A percentile compares a stretch with the other conserved stretches of the same genome.
Evolutionary conservation across 1,284 basidiomycete species (phyloP).

Genomic region (Papiliotrema nemorosa): DNA sequence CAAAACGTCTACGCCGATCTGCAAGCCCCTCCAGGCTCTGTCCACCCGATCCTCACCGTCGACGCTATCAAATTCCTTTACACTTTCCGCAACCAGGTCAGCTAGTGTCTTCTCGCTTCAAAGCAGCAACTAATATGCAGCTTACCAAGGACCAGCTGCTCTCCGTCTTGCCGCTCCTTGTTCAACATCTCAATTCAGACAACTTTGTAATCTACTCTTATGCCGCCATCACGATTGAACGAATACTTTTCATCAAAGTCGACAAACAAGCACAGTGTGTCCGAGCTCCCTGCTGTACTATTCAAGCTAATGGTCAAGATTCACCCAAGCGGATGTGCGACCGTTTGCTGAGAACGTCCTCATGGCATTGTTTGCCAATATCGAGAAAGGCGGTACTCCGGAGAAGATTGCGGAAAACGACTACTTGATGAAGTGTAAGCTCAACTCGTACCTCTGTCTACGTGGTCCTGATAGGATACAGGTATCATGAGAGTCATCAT

Average conservation of each 20-base stretch:
- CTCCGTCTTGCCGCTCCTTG: conserved; percentile 81
- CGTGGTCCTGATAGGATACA: conserved; percentile 37
- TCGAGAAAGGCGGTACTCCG: conserved; percentile 76
- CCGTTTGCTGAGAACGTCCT: conserved; percentile 75
- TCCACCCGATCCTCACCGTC: conserved; percentile 88
- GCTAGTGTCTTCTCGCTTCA: conserved; percentile 12
- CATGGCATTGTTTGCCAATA: conserved; percentile 72
- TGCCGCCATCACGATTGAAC: conserved; percentile 68
- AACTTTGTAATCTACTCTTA: conserved; percentile 74
- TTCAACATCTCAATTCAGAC: conserved; percentile 74
- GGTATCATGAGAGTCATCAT: conserved; percentile 91
- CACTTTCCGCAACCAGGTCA: conserved; percentile 90
- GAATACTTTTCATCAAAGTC: conserved; percentile 82
- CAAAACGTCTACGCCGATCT: conserved; percentile 86
- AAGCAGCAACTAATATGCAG: conserved; percentile 49
- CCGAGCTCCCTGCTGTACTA: not conserved
- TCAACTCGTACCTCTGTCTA: not conserved
- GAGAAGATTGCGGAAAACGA: conserved; percentile 98
- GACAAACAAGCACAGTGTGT: conserved; percentile 65
- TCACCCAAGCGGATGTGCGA: conserved; percentile 78
- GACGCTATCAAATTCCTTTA: conserved; percentile 92
- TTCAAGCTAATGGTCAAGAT: conserved; percentile 55
- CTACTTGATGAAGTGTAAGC: conserved; percentile 92
- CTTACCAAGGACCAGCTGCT: conserved; percentile 92
- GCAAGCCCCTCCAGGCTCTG: conserved; percentile 63